Conservation (phyloP, 2,329 filamentous ascomycete species). For the Colletotrichum horii region DNA sequence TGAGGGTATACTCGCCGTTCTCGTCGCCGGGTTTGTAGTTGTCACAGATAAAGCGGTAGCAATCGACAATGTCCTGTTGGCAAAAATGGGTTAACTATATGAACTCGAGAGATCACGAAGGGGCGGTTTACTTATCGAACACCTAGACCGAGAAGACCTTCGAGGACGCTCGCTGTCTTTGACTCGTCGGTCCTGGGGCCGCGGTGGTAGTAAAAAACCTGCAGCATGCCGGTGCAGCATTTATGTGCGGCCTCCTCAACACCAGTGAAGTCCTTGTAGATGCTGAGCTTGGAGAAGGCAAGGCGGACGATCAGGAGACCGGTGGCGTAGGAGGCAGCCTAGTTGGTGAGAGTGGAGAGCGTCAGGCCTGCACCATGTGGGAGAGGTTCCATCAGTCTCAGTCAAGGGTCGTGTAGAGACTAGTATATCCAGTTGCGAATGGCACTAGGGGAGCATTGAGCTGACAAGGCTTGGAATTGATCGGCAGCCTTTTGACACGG, state of each 20-base stretch:
- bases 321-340: conserved; percentile 95
- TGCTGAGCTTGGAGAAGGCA: conserved; percentile 93
- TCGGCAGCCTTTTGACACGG: no score
- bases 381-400: no score
- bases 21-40: conserved; percentile 39
- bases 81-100: accelerated
- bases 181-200: conserved; percentile 34
- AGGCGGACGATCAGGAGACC: conserved; percentile 96
- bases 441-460: no score
- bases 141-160: conserved; percentile 29
- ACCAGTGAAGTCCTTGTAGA: conserved; percentile 91
- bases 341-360: conserved; percentile 81
- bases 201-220: conserved; percentile 41
- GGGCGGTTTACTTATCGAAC: conserved; percentile 9
- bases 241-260: conserved; percentile 80
- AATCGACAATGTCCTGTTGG: conserved; percentile 33
- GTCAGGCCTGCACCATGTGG: no score
- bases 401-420: no score
- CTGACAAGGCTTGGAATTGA: no score
- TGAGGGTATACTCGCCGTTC: conserved; percentile 92
- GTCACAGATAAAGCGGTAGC: conserved; percentile 40
- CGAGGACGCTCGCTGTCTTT: conserved; percentile 23
- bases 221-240: conserved; percentile 32
- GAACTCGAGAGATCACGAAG: accelerated
- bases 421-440: no score